Percentiles rank a stretch among this genome's conserved stretches.
phyloP scores from a whole-genome alignment of 23 red algal species.

The Gracilariopsis chorda region DNA sequence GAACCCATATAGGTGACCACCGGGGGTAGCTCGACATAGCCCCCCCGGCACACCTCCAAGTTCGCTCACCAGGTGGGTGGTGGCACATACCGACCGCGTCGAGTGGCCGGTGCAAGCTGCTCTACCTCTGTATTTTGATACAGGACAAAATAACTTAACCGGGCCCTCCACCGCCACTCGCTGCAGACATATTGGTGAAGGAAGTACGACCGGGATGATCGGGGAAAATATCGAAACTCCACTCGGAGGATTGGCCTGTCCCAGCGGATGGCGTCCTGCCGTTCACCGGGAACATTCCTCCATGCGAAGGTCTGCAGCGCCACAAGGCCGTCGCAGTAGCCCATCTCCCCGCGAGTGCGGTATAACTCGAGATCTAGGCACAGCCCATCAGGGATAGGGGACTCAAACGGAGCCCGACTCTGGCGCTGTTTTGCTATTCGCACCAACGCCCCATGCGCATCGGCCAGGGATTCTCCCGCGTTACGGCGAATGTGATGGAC shows the following conservation, averaged over 20 bases:
- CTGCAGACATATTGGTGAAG: no score
- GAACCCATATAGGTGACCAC: conserved; percentile 19
- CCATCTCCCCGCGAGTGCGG: not conserved
- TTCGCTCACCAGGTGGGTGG: not conserved
- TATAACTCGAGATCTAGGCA: not conserved
- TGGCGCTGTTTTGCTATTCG: not conserved
- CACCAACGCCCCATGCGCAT: not conserved
- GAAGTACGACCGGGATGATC: no score
- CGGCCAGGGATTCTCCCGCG: not conserved
- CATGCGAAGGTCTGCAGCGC: not conserved
- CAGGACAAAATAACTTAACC: no score
- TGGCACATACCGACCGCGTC: no score
- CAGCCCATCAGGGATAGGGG: not conserved
- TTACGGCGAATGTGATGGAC: not conserved
- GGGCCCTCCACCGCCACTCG: no score
- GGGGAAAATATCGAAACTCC: not conserved
- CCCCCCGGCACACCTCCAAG: not conserved
- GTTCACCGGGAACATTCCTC: not conserved
- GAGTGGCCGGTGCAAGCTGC: no score
- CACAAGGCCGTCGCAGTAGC: conserved; percentile 6
- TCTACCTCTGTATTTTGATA: no score
- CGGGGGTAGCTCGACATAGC: not conserved
- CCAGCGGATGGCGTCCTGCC: not conserved
- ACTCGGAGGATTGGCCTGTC: not conserved
- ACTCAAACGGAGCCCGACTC: not conserved